Base-by-base conservation (phyloP, 352 stramenopile species). In the Phytophthora foliorum region DNA sequence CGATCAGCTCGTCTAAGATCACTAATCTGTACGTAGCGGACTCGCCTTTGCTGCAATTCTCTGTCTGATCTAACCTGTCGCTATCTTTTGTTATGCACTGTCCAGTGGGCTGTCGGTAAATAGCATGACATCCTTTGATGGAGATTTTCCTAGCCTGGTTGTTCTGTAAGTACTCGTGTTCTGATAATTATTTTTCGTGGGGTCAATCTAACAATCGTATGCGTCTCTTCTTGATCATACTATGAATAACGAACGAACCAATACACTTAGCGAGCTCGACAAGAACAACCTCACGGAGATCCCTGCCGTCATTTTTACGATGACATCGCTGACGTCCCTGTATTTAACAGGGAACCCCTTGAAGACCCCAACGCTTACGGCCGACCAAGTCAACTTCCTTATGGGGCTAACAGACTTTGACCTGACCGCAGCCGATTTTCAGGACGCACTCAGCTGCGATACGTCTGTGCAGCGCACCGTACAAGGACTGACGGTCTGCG, bases 231-330 rank as follows among this genome's bases (percentile, higher is more conserved):
- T 56, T 22, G 6, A 24, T 50, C 34, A 3, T 16, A 44, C n/a
- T 6, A 48, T 27, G n/a, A 27, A 27, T 9, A 16, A 25, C 21
- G 9, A 46, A 46, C n/a, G 9, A 46, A 46, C n/a, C 3, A 25
- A 11, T 22, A 29, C 19, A 27, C 4, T 29, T 49, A 79, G 71
- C 17, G 41, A 67, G 14, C 58, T 79, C 24, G 21, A 21, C 3
- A 31, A 53, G 32, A 79, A 76, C 72, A 74, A 76, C 17, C 52
- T 79, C 34, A 74, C 62, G 7, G 62, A 60, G 58, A 69, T 79
- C 17, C 72, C 72, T 3, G 53, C 51, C 10, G 44, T 67, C 27
- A 68, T 79, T 41, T 79, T 63, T 45, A 79, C 42, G 3, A 57
- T 74, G 53, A 54, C 32, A 7, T 69, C 55, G 17, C 51, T 79